Base-by-base conservation (phyloP, 2,329 filamentous ascomycete genomes). In the Beauveria sp. region DNA sequence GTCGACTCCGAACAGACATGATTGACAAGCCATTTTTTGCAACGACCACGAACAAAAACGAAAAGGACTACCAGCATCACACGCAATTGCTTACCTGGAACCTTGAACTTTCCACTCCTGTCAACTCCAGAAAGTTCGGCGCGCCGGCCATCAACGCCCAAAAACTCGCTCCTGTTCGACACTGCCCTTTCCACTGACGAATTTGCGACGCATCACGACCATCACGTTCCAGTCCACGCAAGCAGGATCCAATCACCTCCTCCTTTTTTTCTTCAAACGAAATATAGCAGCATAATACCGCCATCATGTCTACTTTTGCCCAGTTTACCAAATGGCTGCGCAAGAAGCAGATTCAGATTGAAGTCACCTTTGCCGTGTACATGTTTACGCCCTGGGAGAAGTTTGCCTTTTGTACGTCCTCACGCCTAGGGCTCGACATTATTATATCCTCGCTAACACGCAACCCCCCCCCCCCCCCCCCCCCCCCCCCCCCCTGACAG, bases 341-440 rank as follows among this genome's bases (percentile, higher is more conserved):
- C 76, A 85, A 93, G 75, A 99, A 99, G 83, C 87, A 93, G 74
- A 97, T 98, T 81, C 95, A 98, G 80, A 92, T 98, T 73, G 95
- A 99, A 79, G 93, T 98, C 74, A 97, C 93, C 14, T 95, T 96
- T 76, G 89, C 90, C 64, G 84, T 98, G 28, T 98, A 99, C 82
- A 98, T 99, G 90, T 88, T 97, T 69, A 97, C 93, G 43, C 89
- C 92, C 1, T 92, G 89, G 58, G 95, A 99, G 80, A 96, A 96
- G 75, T 93, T 96, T 77, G 88, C 96, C 69, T 96, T 98, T 78
- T 98, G 95, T 98, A 83, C 62, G 91, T 76, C 6, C 14, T 22
- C 1, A 14, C 12, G 10, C 30, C 30, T 5, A 34, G 30, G 34
- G 10, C 34, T 38, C 34, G 34, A 38, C 5, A 38, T 38, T 38